Percentiles rank a stretch among this genome's conserved stretches.
These are phyloP conservation scores for Antrodiella citrinella DNA, from an alignment of 768 basidiomycete genomes.

Conservation along the genomic window DNA sequence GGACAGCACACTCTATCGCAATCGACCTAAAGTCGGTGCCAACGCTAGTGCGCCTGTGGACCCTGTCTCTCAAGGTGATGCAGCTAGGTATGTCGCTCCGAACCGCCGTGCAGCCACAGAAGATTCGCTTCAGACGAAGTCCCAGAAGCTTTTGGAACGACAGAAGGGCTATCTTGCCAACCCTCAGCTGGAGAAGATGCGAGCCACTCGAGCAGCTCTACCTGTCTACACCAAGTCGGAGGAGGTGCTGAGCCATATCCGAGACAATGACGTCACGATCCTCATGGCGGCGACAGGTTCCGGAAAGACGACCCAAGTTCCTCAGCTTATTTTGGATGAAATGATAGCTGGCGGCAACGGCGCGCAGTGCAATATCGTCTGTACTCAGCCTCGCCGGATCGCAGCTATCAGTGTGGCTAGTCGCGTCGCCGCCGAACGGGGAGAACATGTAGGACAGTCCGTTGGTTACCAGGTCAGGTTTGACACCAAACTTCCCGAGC, in stretches of 20 bases:
- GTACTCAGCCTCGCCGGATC: slow-evolving; percentile 87
- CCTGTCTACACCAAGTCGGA: slow-evolving; percentile 68
- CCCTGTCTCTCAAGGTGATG: not conserved
- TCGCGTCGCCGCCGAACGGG: slow-evolving; percentile 85
- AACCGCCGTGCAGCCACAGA: slow-evolving; percentile 23
- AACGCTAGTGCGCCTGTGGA: slow-evolving; percentile 4
- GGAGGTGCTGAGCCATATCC: slow-evolving; percentile 62
- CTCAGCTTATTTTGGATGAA: slow-evolving; percentile 84
- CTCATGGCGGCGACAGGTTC: slow-evolving; percentile 88
- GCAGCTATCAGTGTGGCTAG: slow-evolving; percentile 90
- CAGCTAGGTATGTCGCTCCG: slow-evolving; percentile 11
- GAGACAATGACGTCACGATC: slow-evolving; percentile 76
- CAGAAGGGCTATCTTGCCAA: slow-evolving; percentile 54
- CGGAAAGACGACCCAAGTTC: slow-evolving; percentile 92
- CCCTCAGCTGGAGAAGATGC: slow-evolving; percentile 56
- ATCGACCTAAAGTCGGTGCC: slow-evolving; percentile 37
- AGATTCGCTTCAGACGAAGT: slow-evolving; percentile 38
- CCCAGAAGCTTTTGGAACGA: slow-evolving; percentile 42
- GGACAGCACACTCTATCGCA: slow-evolving; percentile 55
- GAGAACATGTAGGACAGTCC: slow-evolving; percentile 57
- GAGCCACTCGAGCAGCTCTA: slow-evolving; percentile 54
- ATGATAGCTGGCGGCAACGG: slow-evolving; percentile 75
- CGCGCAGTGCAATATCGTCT: slow-evolving; percentile 80
- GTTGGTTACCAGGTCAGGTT: slow-evolving; percentile 93
- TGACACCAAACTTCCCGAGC: slow-evolving; percentile 69